phyloP scores from a whole-genome alignment of 2,329 filamentous ascomycete genomes.

The Graphium sp. region DNA sequence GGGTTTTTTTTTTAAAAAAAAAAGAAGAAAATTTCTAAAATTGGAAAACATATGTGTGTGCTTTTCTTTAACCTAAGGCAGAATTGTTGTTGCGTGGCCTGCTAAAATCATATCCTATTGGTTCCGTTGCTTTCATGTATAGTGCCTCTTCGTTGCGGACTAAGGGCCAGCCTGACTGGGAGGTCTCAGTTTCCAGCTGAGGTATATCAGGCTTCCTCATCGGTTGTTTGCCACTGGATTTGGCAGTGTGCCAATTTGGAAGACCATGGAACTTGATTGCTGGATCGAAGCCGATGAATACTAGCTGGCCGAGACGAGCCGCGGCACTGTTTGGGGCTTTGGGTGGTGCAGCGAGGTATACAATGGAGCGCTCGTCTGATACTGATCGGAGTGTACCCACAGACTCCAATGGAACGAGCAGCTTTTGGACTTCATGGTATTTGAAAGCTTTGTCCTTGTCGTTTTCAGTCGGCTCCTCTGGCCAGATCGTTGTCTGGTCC shows the following conservation, averaged over 20 bases:
- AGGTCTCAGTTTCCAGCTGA: conserved; percentile 3
- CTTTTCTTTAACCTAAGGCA: too few relatives aligned
- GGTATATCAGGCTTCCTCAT: too few relatives aligned
- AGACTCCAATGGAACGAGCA: conserved; percentile 20
- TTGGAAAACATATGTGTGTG: too few relatives aligned
- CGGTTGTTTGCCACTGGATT: conserved; percentile 1
- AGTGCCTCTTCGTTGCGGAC: not conserved
- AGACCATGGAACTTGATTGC: conserved; percentile 14
- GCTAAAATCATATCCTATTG: not conserved
- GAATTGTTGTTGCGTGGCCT: not conserved
- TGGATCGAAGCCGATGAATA: conserved; percentile 26
- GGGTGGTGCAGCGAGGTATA: conserved; percentile 20
- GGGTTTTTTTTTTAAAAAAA: too few relatives aligned
- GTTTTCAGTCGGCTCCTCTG: conserved; percentile 10
- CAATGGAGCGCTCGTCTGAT: conserved; percentile 28
- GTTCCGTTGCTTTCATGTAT: not conserved
- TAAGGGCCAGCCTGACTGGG: conserved; percentile 1
- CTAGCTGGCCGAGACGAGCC: too few relatives aligned
- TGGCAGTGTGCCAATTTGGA: conserved; percentile 9
- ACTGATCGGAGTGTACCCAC: conserved; percentile 19
- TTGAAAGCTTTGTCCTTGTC: not conserved
- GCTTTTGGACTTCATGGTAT: conserved; percentile 12
- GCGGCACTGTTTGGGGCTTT: conserved; percentile 9
- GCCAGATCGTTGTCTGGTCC: not conserved
- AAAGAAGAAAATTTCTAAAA: too few relatives aligned